Evolutionary conservation across 768 basidiomycete species (phyloP).

Genomic region (Mycena alexandri): DNA sequence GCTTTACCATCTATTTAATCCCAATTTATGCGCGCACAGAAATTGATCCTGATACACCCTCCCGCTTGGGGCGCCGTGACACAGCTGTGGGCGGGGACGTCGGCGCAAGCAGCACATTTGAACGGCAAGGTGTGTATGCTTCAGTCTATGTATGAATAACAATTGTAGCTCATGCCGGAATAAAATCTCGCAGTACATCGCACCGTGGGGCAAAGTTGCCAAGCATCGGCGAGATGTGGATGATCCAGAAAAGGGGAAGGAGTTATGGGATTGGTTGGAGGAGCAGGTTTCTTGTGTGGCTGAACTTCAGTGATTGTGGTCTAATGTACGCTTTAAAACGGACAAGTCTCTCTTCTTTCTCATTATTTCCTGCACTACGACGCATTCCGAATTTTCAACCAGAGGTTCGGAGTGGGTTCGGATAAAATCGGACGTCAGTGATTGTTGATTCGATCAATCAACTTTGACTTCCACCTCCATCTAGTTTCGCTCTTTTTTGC

Average conservation of each 20-base stretch:
- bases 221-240: conserved; percentile 38
- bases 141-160: too few species aligned
- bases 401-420: too few species aligned
- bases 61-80: conserved; percentile 55
- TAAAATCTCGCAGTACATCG: conserved; percentile 31
- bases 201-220: conserved; percentile 49
- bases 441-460: too few species aligned
- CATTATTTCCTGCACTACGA: too few species aligned
- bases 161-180: too few species aligned
- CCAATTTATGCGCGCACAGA: background rate
- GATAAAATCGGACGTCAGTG: too few species aligned
- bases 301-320: background rate
- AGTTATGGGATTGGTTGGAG: conserved; percentile 52
- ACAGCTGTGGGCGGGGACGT: conserved; percentile 58
- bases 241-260: conserved; percentile 43
- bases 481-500: too few species aligned
- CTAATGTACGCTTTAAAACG: too few species aligned
- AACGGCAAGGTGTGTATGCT: conserved; percentile 57
- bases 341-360: too few species aligned
- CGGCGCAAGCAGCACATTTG: conserved; percentile 48
- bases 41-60: conserved; percentile 47
- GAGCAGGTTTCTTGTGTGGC: conserved; percentile 39
- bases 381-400: too few species aligned
- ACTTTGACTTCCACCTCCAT: too few species aligned
- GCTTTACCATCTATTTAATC: background rate